Evolutionary conservation across 2,329 filamentous ascomycete species (phyloP).

Genomic region (Nigrospora sphaerica): DNA sequence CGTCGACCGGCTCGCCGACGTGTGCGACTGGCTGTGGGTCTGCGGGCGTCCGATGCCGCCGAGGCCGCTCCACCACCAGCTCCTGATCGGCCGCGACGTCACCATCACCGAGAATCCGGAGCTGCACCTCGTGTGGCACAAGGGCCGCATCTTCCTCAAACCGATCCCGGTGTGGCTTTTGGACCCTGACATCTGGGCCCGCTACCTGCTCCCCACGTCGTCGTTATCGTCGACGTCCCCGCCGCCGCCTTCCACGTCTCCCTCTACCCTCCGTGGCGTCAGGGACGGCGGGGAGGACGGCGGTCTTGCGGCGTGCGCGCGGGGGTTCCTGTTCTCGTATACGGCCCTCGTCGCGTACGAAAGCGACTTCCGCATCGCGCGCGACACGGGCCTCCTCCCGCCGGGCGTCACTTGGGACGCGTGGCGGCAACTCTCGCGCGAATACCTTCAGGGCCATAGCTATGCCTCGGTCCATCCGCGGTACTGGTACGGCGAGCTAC

Average conservation of each 20-base stretch:
- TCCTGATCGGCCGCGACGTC: constrained; percentile 23
- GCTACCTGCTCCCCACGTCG: constrained; percentile 7
- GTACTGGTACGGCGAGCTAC: constrained; percentile 33
- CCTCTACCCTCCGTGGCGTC: neutral
- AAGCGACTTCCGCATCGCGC: constrained; percentile 30
- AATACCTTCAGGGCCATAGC: constrained; percentile 8
- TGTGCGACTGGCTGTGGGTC: constrained; percentile 22
- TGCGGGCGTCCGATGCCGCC: constrained; percentile 27
- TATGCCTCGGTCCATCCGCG: constrained; percentile 23
- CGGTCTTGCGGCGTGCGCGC: neutral
- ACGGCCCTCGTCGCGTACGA: constrained; percentile 26
- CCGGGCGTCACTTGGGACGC: constrained; percentile 23
- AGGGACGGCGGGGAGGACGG: neutral
- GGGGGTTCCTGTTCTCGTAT: constrained; percentile 31
- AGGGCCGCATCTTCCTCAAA: constrained; percentile 29
- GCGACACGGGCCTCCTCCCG: constrained; percentile 25
- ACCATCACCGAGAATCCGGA: constrained; percentile 28
- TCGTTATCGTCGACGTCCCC: neutral
- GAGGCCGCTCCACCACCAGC: constrained; percentile 29
- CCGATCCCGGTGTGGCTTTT: constrained; percentile 33
- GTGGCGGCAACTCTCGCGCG: constrained; percentile 16
- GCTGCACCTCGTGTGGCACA: constrained; percentile 31
- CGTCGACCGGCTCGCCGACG: constrained; percentile 19
- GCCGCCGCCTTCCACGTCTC: neutral
- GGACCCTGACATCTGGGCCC: constrained; percentile 25